Evolutionary conservation across 1,284 basidiomycete genomes (phyloP), one percentile per base, ranked within the genome.

Genomic region (Leucoagaricus sp.): DNA sequence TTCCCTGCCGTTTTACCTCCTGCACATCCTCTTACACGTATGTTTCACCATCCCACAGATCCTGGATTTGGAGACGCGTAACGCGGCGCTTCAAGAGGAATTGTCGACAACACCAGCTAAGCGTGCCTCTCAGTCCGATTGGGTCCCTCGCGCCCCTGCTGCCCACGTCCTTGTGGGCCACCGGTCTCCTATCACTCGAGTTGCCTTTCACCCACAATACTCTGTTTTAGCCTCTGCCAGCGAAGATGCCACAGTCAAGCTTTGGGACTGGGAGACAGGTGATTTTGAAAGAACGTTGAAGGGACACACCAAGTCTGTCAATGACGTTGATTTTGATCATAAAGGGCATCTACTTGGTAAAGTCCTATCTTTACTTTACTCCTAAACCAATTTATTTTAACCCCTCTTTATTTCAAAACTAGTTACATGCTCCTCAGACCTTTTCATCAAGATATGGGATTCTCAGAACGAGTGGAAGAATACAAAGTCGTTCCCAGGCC

Each of bases 201-300:
- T 96, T 41, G 84, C 91, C 2, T 96, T 96, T 70, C 94, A 96
- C 69, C 94, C 94, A 0, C 79, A 85, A 28, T 96, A 93, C 75
- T 93, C 87, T 38, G 78, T 91, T 13, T 72, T 96, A 29, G 94
- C 91, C 9, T 90, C 87, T 28, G 93, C 92, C 4, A 91, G 89
- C 63, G 94, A 95, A 67, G 94, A 96, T 67, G 80, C 90, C 34
- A 93, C 87, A 1, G 83, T 96, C 64, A 96, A 96, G 75, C 85
- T 96, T 50, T 96, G 94, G 93, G 94, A 96, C 68, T 96, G 94
- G 93, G 94, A 96, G 69, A 91, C 91, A 36, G 94, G 94, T 25
- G 94, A 96, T 63, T 91, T 95, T 66, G 94, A 96, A 70, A 75
- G 91, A 58, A 96, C 94, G 7, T 74, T 96, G 58, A 96, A 96